A percentile compares a stretch with the other conserved stretches of the same genome.
phyloP scores from a whole-genome alignment of 2,329 filamentous ascomycete species.

The Westerdykella ornata region DNA sequence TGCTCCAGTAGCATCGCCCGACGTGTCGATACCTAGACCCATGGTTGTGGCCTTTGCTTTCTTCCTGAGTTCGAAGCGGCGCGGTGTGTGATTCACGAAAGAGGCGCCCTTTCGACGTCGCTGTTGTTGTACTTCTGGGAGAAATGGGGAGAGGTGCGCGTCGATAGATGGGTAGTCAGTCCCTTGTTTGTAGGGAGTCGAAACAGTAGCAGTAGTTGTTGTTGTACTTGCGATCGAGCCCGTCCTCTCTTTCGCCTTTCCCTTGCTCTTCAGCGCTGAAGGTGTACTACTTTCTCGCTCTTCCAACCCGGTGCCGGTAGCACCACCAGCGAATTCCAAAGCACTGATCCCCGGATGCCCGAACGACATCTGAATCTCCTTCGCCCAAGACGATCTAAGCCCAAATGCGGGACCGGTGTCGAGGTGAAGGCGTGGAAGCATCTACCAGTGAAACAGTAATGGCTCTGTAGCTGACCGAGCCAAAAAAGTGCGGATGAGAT shows the following conservation, averaged over 20 bases:
- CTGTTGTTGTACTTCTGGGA: background rate
- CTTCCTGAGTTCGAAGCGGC: constrained; percentile 18
- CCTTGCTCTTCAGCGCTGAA: background rate
- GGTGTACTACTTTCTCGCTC: background rate
- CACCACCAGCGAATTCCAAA: constrained; percentile 25
- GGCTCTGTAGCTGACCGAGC: too few species aligned
- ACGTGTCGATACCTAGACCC: background rate
- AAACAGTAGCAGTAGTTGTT: background rate
- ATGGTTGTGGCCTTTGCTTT: background rate
- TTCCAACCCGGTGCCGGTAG: background rate
- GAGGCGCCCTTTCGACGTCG: background rate
- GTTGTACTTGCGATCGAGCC: too few species aligned
- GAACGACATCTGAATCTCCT: constrained; percentile 13
- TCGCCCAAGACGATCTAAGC: too few species aligned
- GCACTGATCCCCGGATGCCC: constrained; percentile 31
- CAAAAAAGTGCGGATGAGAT: too few species aligned
- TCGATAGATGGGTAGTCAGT: background rate
- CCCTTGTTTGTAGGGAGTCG: background rate
- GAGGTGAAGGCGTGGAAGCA: too few species aligned
- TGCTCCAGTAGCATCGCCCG: background rate
- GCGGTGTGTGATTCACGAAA: constrained; percentile 26
- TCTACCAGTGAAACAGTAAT: too few species aligned
- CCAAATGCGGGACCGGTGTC: too few species aligned
- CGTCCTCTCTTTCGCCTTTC: background rate
- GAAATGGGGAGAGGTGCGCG: background rate